phyloP scores from a whole-genome alignment of 2,329 filamentous ascomycete genomes.

The Cylindrodendrum hubeiense region DNA sequence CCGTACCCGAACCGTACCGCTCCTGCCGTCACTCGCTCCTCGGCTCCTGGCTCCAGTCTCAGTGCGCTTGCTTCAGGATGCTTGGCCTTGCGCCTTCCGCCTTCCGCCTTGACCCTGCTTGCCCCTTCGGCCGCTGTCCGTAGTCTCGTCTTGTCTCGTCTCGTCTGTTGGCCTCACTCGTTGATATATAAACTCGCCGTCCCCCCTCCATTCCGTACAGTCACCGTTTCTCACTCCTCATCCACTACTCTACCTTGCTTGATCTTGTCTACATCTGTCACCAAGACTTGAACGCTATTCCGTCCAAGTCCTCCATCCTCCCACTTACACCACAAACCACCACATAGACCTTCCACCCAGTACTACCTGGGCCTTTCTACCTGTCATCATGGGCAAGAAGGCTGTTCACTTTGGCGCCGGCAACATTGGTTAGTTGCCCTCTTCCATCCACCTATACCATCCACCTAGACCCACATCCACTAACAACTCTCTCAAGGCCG shows the following conservation, averaged over 20 bases:
- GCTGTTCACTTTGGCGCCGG: conserved; percentile 89
- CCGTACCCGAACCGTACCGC: conserved; percentile 1
- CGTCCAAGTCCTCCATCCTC: not conserved
- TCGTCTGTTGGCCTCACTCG: conserved; percentile 6
- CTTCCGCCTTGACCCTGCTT: not conserved
- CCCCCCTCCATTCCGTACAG: conserved; percentile 28
- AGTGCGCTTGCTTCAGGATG: not conserved
- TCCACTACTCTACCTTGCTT: conserved; percentile 6
- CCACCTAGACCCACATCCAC: conserved; percentile 16
- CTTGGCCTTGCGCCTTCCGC: too few species aligned
- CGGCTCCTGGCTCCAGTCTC: not conserved
- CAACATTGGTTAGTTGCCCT: conserved; percentile 74
- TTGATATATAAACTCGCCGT: conserved; percentile 40
- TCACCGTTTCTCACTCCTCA: conserved; percentile 33
- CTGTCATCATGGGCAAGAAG: conserved; percentile 67
- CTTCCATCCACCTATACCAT: too few species aligned
- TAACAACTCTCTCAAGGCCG: conserved; percentile 62
- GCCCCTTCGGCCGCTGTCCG: conserved; percentile 23
- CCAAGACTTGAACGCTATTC: conserved; percentile 8
- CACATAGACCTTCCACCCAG: conserved; percentile 20
- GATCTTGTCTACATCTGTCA: not conserved
- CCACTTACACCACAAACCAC: not conserved
- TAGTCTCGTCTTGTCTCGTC: conserved; percentile 14
- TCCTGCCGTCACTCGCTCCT: not conserved
- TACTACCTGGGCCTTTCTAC: conserved; percentile 16